Base-by-base conservation (phyloP, 148 eudicot species). In the Silene conica region DNA sequence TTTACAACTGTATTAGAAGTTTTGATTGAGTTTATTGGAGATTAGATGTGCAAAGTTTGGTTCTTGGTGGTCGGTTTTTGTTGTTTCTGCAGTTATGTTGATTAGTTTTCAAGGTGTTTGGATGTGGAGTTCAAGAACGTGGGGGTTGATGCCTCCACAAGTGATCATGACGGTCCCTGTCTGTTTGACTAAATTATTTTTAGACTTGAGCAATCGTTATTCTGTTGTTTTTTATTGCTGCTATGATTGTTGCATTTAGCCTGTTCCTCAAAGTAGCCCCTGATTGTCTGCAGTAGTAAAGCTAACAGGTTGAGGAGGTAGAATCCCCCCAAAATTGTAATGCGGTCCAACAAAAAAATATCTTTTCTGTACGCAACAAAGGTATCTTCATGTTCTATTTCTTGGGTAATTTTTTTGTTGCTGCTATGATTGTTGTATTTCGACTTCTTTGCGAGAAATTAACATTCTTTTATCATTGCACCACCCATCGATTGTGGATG, bases 361-460 rank as follows among this genome's bases (percentile, higher is more conserved):
- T 50, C 4, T 80, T 72, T 80, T 81, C 74, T 80, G 52, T 61
- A 20, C 68, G 28, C 28, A 26, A 2, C 28, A 26, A 61, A 84
- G 91, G 93, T 87, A 87, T 63, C 75, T 64, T 62, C 69, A 69
- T 76, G 64, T 76, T 73, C 54, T 15, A 38, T 69, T 77, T 46
- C 21, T 65, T 62, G 4, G 34, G 73, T 71, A 18, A 16, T 13
- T 25, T 22, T 6, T 57, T 0, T 64, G 22, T 57, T 22, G n/a
- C n/a, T n/a, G n/a, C n/a, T n/a, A n/a, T n/a, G n/a, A n/a, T n/a
- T n/a, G n/a, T n/a, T n/a, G n/a, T n/a, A n/a, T n/a, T n/a, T n/a
- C n/a, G 79, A 93, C 98, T 66, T 83, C 97, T 67, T 74, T 93
- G 56, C 85, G 98, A 78, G 98, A 93, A 79, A 93, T 93, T 62